Evolutionary conservation across 192 early-diverging fungal genomes (phyloP).

Genomic region (Coemansia sp.): DNA sequence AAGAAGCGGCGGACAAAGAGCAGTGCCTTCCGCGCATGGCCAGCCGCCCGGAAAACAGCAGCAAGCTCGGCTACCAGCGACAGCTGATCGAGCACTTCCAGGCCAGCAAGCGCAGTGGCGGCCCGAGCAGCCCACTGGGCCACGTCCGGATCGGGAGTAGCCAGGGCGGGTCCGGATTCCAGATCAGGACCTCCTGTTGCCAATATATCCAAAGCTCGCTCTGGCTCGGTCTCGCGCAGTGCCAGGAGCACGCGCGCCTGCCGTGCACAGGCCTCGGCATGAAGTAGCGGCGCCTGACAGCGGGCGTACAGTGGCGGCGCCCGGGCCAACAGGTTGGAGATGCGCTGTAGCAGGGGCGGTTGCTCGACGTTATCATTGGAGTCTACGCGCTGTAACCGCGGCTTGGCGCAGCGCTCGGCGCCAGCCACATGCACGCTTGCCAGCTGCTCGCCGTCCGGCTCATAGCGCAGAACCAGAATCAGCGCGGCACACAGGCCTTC

Average conservation of each 20-base stretch:
- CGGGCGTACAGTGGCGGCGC: conserved; percentile 38
- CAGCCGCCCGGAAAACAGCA: conserved; percentile 16
- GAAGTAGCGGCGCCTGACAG: conserved; percentile 36
- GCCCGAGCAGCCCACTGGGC: conserved; percentile 39
- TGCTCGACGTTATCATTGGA: background rate
- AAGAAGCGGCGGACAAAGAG: conserved; percentile 47
- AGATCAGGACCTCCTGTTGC: background rate
- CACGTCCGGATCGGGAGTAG: conserved; percentile 5
- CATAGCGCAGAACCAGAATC: too few relatives aligned
- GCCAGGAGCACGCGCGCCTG: conserved; percentile 34
- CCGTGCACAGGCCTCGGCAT: conserved; percentile 43
- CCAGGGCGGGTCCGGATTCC: conserved; percentile 3
- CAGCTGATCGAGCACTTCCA: conserved; percentile 29
- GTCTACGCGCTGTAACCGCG: background rate
- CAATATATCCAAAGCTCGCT: conserved; percentile 17
- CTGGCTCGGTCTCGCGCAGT: conserved; percentile 29
- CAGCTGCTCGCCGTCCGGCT: conserved; percentile 10
- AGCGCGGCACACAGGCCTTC: conserved; percentile 49
- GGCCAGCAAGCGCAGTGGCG: conserved; percentile 11
- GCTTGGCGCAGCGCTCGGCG: background rate
- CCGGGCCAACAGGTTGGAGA: conserved; percentile 18
- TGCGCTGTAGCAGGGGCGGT: background rate
- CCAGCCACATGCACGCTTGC: conserved; percentile 4
- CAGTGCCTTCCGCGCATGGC: conserved; percentile 25
- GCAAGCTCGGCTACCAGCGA: conserved; percentile 24